Conservation (phyloP, 495 filamentous ascomycete species). For the Xanthoparmelia taractica region DNA sequence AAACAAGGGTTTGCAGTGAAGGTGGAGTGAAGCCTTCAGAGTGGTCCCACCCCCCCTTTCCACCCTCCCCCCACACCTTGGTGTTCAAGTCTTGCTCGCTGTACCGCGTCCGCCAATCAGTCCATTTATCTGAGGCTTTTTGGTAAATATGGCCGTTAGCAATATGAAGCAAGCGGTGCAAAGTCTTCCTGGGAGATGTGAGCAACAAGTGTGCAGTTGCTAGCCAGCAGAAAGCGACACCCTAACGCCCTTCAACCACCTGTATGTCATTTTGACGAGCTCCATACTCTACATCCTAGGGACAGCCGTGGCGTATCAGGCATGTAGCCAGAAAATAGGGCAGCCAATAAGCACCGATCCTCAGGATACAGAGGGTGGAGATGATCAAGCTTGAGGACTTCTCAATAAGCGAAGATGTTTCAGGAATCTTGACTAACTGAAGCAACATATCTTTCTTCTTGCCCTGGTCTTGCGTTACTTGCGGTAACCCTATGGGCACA, state of each 20-base stretch:
- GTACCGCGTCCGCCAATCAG: background rate
- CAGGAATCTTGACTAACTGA: background rate
- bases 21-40: conserved; percentile 11
- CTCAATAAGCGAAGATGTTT: background rate
- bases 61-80: no score
- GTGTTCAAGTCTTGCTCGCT: background rate
- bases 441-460: background rate
- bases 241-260: background rate
- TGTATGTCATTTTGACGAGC: background rate
- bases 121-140: background rate
- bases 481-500: background rate
- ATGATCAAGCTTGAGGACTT: background rate
- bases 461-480: background rate
- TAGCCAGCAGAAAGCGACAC: background rate
- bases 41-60: background rate
- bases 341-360: background rate
- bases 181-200: background rate
- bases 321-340: background rate
- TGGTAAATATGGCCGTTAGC: background rate
- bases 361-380: background rate
- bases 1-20: conserved; percentile 56
- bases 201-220: background rate
- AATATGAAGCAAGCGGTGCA: background rate
- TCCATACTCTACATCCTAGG: background rate
- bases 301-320: background rate